Evolutionary conservation across 306 rosid species (phyloP).

Genomic region (Casuarina cunninghamiana): DNA sequence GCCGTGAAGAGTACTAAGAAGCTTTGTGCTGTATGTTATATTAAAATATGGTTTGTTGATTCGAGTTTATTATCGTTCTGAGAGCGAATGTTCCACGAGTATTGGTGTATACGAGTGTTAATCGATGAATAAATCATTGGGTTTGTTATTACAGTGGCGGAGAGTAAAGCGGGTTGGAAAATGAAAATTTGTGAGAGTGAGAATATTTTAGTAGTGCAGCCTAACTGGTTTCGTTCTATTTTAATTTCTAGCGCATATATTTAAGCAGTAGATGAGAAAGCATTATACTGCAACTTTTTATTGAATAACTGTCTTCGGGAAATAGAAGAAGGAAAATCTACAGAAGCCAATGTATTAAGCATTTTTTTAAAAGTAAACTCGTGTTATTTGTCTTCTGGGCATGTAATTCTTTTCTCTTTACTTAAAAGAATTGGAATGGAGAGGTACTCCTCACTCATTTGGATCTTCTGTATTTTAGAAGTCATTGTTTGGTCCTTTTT

Average conservation of each 20-base stretch:
- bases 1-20: conserved; percentile 85
- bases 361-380: neutral
- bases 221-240: too few species aligned
- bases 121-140: too few species aligned
- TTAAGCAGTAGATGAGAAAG: neutral
- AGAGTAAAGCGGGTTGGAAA: too few species aligned
- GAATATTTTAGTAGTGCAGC: too few species aligned
- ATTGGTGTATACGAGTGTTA: too few species aligned
- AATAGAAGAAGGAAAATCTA: too few species aligned
- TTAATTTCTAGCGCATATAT: neutral
- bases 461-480: neutral
- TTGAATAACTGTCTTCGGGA: neutral
- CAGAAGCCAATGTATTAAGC: neutral
- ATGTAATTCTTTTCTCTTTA: neutral
- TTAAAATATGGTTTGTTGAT: neutral
- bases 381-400: neutral
- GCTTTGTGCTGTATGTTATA: conserved; percentile 90
- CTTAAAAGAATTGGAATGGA: neutral
- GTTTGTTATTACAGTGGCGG: too few species aligned
- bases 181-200: too few species aligned
- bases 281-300: neutral
- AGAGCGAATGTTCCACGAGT: neutral
- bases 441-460: neutral
- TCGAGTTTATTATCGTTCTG: neutral
- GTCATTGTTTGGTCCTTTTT: neutral